phyloP scores from a whole-genome alignment of 2,329 filamentous ascomycete genomes.

The Fusarium sp. region DNA sequence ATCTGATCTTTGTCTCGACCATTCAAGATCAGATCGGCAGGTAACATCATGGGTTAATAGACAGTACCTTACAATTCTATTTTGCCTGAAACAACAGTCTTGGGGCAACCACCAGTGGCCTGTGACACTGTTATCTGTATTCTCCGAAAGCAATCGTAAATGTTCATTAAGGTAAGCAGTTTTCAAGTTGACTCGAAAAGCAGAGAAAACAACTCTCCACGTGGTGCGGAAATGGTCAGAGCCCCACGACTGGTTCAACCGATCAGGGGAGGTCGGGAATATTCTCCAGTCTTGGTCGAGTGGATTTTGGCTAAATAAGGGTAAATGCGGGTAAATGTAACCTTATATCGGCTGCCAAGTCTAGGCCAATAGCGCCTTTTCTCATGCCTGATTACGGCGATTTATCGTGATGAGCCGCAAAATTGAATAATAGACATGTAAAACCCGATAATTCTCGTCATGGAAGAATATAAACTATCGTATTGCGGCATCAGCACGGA shows the following conservation, averaged over 20 bases:
- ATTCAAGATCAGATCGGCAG: neutral
- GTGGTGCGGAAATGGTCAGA: conserved; percentile 2
- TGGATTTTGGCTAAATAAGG: conserved; percentile 28
- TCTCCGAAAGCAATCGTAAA: neutral
- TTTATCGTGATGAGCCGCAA: neutral
- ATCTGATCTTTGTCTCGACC: conserved; percentile 18
- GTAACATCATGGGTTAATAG: neutral
- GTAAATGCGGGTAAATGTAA: conserved; percentile 32
- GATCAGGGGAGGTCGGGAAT: conserved; percentile 1
- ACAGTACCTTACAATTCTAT: neutral
- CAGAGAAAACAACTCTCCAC: neutral
- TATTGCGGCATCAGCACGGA: neutral
- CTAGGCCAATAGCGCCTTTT: neutral
- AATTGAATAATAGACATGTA: neutral
- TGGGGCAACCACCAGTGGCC: neutral
- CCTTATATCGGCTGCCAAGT: conserved; percentile 27
- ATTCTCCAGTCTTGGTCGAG: conserved; percentile 27
- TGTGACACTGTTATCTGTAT: neutral
- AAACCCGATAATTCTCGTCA: conserved; percentile 3
- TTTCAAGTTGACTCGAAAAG: neutral
- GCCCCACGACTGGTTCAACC: neutral
- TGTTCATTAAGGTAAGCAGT: no score
- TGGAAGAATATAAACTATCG: no score
- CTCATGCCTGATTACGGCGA: neutral
- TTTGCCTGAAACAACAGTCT: neutral